Conservation (phyloP, 2,329 filamentous ascomycete genomes). For the Pestalotiopsis sp. region DNA sequence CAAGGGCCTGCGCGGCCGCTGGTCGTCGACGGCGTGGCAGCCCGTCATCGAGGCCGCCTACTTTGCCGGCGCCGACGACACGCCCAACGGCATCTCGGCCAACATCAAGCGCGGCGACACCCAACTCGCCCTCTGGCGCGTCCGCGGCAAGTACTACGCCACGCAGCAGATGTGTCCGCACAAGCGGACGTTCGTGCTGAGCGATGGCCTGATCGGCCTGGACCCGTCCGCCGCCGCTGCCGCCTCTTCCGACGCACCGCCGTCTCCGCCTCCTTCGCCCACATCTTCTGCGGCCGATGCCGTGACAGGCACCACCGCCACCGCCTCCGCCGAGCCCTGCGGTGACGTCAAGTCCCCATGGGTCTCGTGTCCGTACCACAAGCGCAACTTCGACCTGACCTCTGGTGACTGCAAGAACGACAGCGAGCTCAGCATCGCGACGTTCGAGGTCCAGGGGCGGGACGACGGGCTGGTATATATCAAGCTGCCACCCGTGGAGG, state of each 20-base stretch:
- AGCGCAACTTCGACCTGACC: slow-evolving; percentile 81
- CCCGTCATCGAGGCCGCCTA: slow-evolving; percentile 72
- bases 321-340: slow-evolving; percentile 23
- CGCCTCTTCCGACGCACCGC: slow-evolving; percentile 33
- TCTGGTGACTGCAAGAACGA: slow-evolving; percentile 77
- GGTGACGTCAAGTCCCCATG: slow-evolving; percentile 55
- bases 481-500: slow-evolving; percentile 77
- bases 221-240: slow-evolving; percentile 23
- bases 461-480: slow-evolving; percentile 77
- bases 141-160: slow-evolving; percentile 79
- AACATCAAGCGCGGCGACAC: slow-evolving; percentile 86
- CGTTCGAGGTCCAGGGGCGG: slow-evolving; percentile 76
- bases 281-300: slow-evolving; percentile 13
- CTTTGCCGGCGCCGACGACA: slow-evolving; percentile 65
- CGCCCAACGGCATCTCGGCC: slow-evolving; percentile 73
- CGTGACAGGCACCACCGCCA: slow-evolving; percentile 12
- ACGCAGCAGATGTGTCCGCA: slow-evolving; percentile 96
- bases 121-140: slow-evolving; percentile 84
- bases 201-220: slow-evolving; percentile 81
- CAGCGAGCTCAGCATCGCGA: slow-evolving; percentile 75
- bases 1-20: slow-evolving; percentile 62
- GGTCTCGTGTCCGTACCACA: slow-evolving; percentile 87
- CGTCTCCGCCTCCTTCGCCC: slow-evolving; percentile 26
- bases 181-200: slow-evolving; percentile 87
- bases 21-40: slow-evolving; percentile 74